A percentile compares a stretch with the other conserved stretches of the same genome.
phyloP scores from a whole-genome alignment of 768 basidiomycete species.

The Xerocomus brunneocitrinus region DNA sequence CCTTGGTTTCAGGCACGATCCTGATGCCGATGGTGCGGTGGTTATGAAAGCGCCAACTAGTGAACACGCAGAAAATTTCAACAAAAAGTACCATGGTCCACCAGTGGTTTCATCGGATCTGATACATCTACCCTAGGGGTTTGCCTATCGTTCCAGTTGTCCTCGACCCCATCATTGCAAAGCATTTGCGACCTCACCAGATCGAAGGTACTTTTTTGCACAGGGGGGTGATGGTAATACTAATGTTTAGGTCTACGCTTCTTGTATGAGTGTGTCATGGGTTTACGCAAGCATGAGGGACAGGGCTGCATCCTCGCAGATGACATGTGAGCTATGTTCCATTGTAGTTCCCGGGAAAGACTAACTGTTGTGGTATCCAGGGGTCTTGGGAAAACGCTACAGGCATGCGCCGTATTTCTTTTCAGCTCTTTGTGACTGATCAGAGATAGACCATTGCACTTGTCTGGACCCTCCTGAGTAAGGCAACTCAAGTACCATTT shows the following conservation, averaged over 20 bases:
- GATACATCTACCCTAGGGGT: constrained; percentile 39
- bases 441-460: constrained; percentile 69
- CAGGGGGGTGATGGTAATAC: neutral
- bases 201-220: constrained; percentile 56
- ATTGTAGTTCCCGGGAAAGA: constrained; percentile 1
- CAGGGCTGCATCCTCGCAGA: constrained; percentile 96
- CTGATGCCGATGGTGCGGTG: constrained; percentile 68
- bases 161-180: constrained; percentile 78
- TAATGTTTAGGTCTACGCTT: constrained; percentile 64
- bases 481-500: constrained; percentile 22
- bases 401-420: constrained; percentile 37
- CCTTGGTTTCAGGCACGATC: constrained; percentile 58
- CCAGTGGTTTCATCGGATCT: constrained; percentile 1
- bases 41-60: constrained; percentile 79
- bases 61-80: constrained; percentile 60
- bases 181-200: constrained; percentile 83
- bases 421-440: constrained; percentile 9
- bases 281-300: constrained; percentile 83
- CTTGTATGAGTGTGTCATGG: constrained; percentile 96
- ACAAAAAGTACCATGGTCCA: constrained; percentile 53
- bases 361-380: constrained; percentile 36
- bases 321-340: constrained; percentile 64
- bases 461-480: constrained; percentile 89
- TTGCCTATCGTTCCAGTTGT: constrained; percentile 75
- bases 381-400: constrained; percentile 97